Evolutionary conservation across 75 land plant genomes (phyloP).

Genomic region (Sequoia sempervirens): DNA sequence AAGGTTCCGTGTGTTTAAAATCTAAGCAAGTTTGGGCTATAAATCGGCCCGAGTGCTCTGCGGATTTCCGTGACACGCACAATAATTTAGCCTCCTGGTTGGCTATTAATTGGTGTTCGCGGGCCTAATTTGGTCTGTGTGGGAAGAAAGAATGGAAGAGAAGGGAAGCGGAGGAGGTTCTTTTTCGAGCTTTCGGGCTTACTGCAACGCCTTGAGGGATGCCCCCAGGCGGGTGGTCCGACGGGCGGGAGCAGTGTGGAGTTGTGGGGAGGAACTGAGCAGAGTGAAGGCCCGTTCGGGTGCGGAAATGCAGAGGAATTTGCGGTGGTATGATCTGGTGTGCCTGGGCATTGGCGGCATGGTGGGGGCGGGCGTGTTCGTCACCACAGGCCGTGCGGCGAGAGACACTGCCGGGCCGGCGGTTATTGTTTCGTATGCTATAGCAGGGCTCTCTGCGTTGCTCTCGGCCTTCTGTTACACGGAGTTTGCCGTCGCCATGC

Average conservation of each 20-base stretch:
- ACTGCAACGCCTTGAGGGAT: conserved; percentile 40
- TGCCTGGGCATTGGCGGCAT: conserved; percentile 84
- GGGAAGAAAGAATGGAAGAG: conserved; percentile 15
- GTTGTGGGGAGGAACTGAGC: conserved; percentile 61
- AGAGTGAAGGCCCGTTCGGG: conserved; percentile 66
- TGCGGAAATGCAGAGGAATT: conserved; percentile 49
- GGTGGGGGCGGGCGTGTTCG: conserved; percentile 97
- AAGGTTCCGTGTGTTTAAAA: not conserved
- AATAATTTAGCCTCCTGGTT: not conserved
- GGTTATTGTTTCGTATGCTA: conserved; percentile 69
- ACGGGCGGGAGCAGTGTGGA: conserved; percentile 50
- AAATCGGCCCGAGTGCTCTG: not conserved
- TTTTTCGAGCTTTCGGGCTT: conserved; percentile 50
- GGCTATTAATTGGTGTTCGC: not conserved
- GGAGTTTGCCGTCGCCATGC: conserved; percentile 95
- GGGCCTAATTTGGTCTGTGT: not conserved
- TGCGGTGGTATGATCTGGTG: conserved; percentile 81
- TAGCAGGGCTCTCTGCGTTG: conserved; percentile 85
- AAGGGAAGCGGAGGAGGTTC: conserved; percentile 19
- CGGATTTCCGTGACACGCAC: not conserved
- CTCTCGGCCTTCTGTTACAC: conserved; percentile 96
- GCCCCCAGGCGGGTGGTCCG: conserved; percentile 43
- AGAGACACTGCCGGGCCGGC: conserved; percentile 71
- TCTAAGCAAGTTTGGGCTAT: not conserved
- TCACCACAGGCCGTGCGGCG: conserved; percentile 73